phyloP scores from a whole-genome alignment of 768 basidiomycete species.

The Rhodotorula babjevae region DNA sequence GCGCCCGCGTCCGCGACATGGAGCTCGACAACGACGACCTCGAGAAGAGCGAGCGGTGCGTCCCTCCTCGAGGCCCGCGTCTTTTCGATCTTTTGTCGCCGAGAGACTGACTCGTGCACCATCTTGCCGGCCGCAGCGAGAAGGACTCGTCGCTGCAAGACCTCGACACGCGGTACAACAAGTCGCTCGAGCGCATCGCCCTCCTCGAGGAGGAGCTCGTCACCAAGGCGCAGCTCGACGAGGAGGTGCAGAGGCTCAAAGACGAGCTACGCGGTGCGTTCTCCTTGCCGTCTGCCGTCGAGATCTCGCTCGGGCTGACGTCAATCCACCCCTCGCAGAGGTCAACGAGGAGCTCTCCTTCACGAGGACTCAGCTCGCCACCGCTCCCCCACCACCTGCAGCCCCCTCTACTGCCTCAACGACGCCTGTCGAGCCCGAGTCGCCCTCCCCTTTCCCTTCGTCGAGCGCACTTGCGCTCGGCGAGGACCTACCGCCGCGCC shows the following conservation, averaged over 20 bases:
- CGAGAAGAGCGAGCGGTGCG: conserved; percentile 78
- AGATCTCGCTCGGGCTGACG: not conserved
- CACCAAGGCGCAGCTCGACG: conserved; percentile 82
- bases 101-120: conserved; percentile 53
- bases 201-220: conserved; percentile 90
- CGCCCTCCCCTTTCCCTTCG: not conserved
- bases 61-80: not conserved
- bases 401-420: not conserved
- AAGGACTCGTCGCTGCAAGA: conserved; percentile 49
- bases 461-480: not conserved
- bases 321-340: not conserved
- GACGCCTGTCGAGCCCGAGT: not conserved
- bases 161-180: conserved; percentile 77
- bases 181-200: conserved; percentile 92
- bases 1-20: conserved; percentile 73
- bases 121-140: conserved; percentile 25
- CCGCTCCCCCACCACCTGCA: conserved; percentile 13
- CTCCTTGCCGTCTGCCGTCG: not conserved
- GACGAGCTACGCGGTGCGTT: conserved; percentile 83
- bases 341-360: conserved; percentile 29
- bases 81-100: too few relatives aligned
- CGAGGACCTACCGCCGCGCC: not conserved
- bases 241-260: conserved; percentile 80
- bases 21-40: conserved; percentile 98
- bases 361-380: conserved; percentile 1